Evolutionary conservation across 2,329 filamentous ascomycete species (phyloP).

Genomic region (Alternaria angustiovoidea): DNA sequence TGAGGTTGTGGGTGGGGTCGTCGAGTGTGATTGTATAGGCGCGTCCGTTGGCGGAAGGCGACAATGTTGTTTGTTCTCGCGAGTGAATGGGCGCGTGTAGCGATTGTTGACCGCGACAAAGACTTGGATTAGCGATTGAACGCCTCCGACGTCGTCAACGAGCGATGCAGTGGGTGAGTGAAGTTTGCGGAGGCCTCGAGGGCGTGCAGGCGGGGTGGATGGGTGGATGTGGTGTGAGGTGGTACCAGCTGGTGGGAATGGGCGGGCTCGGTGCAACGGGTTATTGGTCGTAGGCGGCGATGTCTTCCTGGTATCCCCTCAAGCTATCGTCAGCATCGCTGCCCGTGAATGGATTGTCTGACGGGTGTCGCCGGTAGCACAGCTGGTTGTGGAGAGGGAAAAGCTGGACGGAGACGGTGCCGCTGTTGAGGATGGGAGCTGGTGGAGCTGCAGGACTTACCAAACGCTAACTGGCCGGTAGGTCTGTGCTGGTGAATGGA

Average conservation of each 20-base stretch:
- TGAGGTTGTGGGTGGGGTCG: constrained; percentile 5
- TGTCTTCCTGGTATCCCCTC: constrained; percentile 18
- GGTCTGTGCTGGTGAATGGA: constrained; percentile 16
- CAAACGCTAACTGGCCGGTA: constrained; percentile 1
- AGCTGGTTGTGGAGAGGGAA: constrained; percentile 11
- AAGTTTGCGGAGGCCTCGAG: background rate
- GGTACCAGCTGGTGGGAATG: constrained; percentile 6
- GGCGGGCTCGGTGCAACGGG: background rate
- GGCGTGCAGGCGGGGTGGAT: constrained; percentile 5
- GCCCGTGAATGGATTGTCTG: constrained; percentile 18
- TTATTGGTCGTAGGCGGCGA: constrained; percentile 2
- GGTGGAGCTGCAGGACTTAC: constrained; percentile 25
- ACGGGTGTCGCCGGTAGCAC: constrained; percentile 21
- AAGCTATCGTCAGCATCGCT: constrained; percentile 34
- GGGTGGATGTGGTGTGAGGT: constrained; percentile 20
- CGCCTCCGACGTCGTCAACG: constrained; percentile 26
- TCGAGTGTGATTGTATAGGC: constrained; percentile 11
- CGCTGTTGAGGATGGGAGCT: constrained; percentile 36
- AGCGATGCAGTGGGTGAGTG: constrained; percentile 10
- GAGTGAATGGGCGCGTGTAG: constrained; percentile 14
- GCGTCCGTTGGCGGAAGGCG: background rate
- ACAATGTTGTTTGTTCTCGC: background rate
- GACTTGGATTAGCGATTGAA: constrained; percentile 34
- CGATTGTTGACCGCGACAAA: constrained; percentile 12
- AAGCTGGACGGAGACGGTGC: constrained; percentile 14